phyloP scores from a whole-genome alignment of 2,329 filamentous ascomycete genomes.

The Cladorrhinum sp. region DNA sequence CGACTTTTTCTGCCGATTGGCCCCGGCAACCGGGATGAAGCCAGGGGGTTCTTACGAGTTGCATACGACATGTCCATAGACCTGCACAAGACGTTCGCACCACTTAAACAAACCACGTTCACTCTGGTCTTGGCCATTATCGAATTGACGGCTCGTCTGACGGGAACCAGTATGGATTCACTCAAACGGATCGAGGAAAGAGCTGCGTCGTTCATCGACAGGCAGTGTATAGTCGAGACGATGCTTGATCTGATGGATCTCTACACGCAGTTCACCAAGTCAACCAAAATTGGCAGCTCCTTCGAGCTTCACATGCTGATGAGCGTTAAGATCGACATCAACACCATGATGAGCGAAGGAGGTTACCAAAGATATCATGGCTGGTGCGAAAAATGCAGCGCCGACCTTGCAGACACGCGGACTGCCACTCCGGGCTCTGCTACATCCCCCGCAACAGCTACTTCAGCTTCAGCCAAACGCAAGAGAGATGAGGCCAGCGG shows the following conservation, averaged over 20 bases:
- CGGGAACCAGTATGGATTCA: conserved; percentile 51
- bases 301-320: conserved; percentile 79
- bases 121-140: conserved; percentile 79
- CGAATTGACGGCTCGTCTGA: conserved; percentile 69
- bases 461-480: conserved; percentile 40
- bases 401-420: conserved; percentile 28
- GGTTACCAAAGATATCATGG: conserved; percentile 61
- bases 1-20: conserved; percentile 43
- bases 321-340: conserved; percentile 79
- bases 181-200: conserved; percentile 38
- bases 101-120: conserved; percentile 84
- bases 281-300: conserved; percentile 69
- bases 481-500: conserved; percentile 38
- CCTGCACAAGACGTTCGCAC: conserved; percentile 88
- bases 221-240: conserved; percentile 64
- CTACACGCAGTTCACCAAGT: conserved; percentile 77
- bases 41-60: conserved; percentile 57
- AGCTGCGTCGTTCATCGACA: conserved; percentile 37
- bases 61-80: conserved; percentile 85
- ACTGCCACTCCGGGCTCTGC: conserved; percentile 36
- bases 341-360: conserved; percentile 70
- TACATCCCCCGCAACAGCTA: conserved; percentile 40
- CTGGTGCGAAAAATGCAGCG: conserved; percentile 51
- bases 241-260: conserved; percentile 88
- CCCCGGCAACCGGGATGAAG: conserved; percentile 36